phyloP scores from a whole-genome alignment of 495 filamentous ascomycete genomes.

The Penicillium flavigenum region DNA sequence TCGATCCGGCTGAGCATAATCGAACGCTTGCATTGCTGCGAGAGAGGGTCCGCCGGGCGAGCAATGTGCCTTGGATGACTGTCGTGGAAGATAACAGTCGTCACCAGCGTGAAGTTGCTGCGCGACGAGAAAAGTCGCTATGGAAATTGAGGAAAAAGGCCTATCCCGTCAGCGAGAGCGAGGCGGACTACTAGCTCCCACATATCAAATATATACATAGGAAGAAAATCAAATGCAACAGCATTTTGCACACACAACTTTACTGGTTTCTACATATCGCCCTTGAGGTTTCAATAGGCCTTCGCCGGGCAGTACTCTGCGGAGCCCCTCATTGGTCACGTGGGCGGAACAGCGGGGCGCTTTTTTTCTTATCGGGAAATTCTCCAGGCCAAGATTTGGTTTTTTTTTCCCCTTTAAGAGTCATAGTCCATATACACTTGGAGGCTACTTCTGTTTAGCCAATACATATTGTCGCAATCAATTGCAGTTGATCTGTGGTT shows the following conservation, averaged over 20 bases:
- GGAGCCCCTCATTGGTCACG: too few species aligned
- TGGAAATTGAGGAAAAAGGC: constrained; percentile 51
- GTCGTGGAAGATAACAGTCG: constrained; percentile 43
- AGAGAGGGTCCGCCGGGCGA: constrained; percentile 40
- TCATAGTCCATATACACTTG: too few species aligned
- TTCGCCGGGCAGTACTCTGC: too few species aligned
- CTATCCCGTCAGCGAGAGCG: constrained; percentile 44
- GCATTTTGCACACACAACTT: background rate
- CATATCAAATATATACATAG: constrained; percentile 6
- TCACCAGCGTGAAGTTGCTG: constrained; percentile 32
- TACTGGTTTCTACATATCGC: background rate
- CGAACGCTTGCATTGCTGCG: constrained; percentile 29
- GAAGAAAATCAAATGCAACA: background rate
- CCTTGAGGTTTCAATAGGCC: too few species aligned
- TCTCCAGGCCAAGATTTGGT: too few species aligned
- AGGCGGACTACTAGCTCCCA: constrained; percentile 36
- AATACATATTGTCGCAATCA: too few species aligned
- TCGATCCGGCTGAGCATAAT: constrained; percentile 19
- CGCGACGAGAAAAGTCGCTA: constrained; percentile 37
- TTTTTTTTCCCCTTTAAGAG: too few species aligned
- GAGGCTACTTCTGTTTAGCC: too few species aligned
- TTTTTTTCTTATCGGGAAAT: too few species aligned
- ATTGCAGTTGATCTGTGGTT: too few species aligned
- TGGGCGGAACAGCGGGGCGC: too few species aligned
- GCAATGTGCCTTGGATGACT: constrained; percentile 48